phyloP scores from a whole-genome alignment of 495 filamentous ascomycete genomes.

The Lasiosphaeris hirsuta region DNA sequence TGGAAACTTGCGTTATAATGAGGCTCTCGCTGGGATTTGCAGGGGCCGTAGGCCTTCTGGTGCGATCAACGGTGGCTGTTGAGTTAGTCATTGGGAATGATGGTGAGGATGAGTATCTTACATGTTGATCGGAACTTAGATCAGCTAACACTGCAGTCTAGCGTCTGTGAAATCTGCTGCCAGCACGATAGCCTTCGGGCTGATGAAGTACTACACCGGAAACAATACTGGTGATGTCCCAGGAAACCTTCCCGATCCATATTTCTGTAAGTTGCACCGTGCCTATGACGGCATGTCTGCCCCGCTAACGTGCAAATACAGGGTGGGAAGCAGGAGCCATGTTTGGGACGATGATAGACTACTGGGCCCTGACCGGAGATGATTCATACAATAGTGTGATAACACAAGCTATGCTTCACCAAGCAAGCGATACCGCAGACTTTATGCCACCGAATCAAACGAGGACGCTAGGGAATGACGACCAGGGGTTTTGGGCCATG shows the following conservation, averaged over 20 bases:
- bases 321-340: slow-evolving; percentile 78
- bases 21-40: slow-evolving; percentile 16
- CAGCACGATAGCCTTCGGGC: slow-evolving; percentile 43
- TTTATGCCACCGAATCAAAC: slow-evolving; percentile 84
- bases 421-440: slow-evolving; percentile 62
- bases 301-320: slow-evolving; percentile 18
- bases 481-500: slow-evolving; percentile 85
- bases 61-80: slow-evolving; percentile 23
- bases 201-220: slow-evolving; percentile 63
- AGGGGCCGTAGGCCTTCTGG: slow-evolving; percentile 23
- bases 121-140: background rate
- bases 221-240: slow-evolving; percentile 66
- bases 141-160: slow-evolving; percentile 16
- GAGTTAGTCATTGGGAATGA: slow-evolving; percentile 25
- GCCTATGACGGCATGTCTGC: background rate
- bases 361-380: slow-evolving; percentile 81
- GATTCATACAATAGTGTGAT: slow-evolving; percentile 66
- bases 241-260: slow-evolving; percentile 70
- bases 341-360: slow-evolving; percentile 75
- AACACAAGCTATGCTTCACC: slow-evolving; percentile 64
- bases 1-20: slow-evolving; percentile 17
- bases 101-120: slow-evolving; percentile 19
- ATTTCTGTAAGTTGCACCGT: slow-evolving; percentile 53
- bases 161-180: slow-evolving; percentile 43
- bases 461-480: slow-evolving; percentile 73